Base-by-base conservation (phyloP, 2,329 filamentous ascomycete genomes). In the Coniosporium tulheliwenetii region DNA sequence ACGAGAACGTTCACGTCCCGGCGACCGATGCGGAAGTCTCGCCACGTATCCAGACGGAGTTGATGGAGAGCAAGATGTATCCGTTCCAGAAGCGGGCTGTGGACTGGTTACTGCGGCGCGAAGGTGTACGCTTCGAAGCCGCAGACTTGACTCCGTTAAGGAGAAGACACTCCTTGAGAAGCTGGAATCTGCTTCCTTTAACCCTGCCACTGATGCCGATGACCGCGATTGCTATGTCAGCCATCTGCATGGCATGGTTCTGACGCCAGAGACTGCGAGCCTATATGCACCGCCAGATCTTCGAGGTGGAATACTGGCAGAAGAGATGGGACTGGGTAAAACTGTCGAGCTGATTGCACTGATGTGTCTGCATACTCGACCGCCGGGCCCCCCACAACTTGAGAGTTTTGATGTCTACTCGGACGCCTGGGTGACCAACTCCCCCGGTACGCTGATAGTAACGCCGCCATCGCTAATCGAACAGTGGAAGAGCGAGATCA, bases 251-350 rank as follows among this genome's bases (percentile, higher is more conserved):
- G 75, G 79, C 19, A 58, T 75, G 10, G 63, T 77, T 5, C 49
- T 47, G 8, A 51, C 48, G 2, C 35, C 43, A 7, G 19, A 15
- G 7, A 19, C 8, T 12, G 5, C 14, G 8, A 7, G 8, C 5
- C n/a, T 1, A 5, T 53, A 61, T 41, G 45, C 50, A 8, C 41
- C 36, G 44, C 56, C 15, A 60, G 74, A 50, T 12, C 43, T 67
- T 2, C 58, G 52, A 31, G 77, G 77, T 2, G 81, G 81, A 0
- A 78, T 85, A 38, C 62, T 89, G 5, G 77, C 81, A 0, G 83
- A 89, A 52, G 83, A 89, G 56, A 89, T 89, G 83, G 83, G 83
- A 0, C 63, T 89, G 1, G 83, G 83, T 1, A 89, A 89, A 56
- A 89, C 83, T 0, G 66, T 87, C 2, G 84, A 89, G 59, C 66